phyloP scores from a whole-genome alignment of 768 basidiomycete genomes.

The Grammothele lineata region DNA sequence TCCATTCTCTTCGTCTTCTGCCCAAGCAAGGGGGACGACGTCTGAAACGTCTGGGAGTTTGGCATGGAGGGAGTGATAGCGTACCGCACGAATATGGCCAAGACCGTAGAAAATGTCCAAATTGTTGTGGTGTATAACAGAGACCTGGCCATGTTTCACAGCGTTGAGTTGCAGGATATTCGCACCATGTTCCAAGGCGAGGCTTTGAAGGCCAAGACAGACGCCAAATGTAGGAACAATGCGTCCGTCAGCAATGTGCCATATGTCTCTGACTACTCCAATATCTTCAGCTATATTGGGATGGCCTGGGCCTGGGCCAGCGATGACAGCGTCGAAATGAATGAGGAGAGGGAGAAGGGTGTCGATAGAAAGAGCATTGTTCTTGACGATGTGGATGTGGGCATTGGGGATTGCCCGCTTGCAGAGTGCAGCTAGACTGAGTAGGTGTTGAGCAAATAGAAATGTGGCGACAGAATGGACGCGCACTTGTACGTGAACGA shows the following conservation, averaged over 20 bases:
- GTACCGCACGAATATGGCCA: slow-evolving; percentile 53
- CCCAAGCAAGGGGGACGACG: slow-evolving; percentile 69
- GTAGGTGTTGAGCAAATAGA: background rate
- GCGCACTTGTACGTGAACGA: slow-evolving; percentile 86
- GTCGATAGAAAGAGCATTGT: slow-evolving; percentile 52
- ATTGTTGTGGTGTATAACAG: slow-evolving; percentile 53
- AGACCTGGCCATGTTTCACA: slow-evolving; percentile 82
- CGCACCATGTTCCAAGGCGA: slow-evolving; percentile 63
- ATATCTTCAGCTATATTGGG: slow-evolving; percentile 59
- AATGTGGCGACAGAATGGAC: background rate
- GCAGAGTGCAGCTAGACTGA: slow-evolving; percentile 70
- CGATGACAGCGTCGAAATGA: slow-evolving; percentile 63
- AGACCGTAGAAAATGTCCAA: slow-evolving; percentile 60
- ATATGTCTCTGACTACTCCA: slow-evolving; percentile 66
- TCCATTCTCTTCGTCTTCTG: slow-evolving; percentile 65
- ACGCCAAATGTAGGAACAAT: slow-evolving; percentile 78
- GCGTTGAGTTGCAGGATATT: slow-evolving; percentile 50
- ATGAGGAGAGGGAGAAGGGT: slow-evolving; percentile 49
- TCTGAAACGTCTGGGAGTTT: slow-evolving; percentile 41
- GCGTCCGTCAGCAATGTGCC: slow-evolving; percentile 51
- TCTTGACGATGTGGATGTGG: slow-evolving; percentile 66
- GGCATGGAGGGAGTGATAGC: slow-evolving; percentile 78
- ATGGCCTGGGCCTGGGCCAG: slow-evolving; percentile 82
- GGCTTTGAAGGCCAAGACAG: slow-evolving; percentile 78
- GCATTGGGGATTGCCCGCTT: slow-evolving; percentile 58